These are phyloP conservation scores for Metschnikowia colocasiae DNA, from an alignment of 805 yeast genomes.

Conservation along the genomic window DNA sequence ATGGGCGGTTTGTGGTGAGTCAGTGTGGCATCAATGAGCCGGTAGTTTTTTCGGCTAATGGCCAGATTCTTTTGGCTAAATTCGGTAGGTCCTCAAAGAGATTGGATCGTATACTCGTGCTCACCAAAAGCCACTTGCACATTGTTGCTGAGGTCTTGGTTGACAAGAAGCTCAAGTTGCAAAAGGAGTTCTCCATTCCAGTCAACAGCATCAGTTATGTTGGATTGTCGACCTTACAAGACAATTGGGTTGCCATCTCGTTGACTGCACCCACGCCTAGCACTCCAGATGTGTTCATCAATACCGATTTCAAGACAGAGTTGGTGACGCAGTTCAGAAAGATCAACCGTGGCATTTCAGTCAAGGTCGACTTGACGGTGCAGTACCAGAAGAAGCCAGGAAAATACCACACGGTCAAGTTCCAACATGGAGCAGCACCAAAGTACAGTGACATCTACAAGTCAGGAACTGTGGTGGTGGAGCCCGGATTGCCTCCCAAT, in stretches of 20 bases:
- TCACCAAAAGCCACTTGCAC: conserved; percentile 61
- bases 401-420: conserved; percentile 70
- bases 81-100: conserved; percentile 91
- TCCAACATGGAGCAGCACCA: conserved; percentile 58
- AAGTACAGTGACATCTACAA: conserved; percentile 70
- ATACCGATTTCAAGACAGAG: conserved; percentile 86
- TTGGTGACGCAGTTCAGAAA: conserved; percentile 69
- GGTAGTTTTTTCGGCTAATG: conserved; percentile 75
- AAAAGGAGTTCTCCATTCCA: conserved; percentile 61
- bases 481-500: conserved; percentile 71
- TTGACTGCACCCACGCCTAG: conserved; percentile 45
- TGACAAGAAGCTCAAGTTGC: conserved; percentile 52
- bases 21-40: conserved; percentile 66
- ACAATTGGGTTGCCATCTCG: conserved; percentile 85
- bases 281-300: conserved; percentile 75
- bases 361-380: conserved; percentile 68
- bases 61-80: conserved; percentile 77
- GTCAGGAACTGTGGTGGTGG: conserved; percentile 80
- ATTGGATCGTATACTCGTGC: conserved; percentile 64
- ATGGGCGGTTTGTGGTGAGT: conserved; percentile 70
- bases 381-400: conserved; percentile 91
- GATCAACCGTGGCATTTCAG: conserved; percentile 52
- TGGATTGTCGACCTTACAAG: conserved; percentile 72
- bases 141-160: conserved; percentile 71
- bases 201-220: conserved; percentile 57